A percentile compares a stretch with the other conserved stretches of the same genome.
phyloP scores from a whole-genome alignment of 768 basidiomycete genomes.

The Hypholoma fasciculare region DNA sequence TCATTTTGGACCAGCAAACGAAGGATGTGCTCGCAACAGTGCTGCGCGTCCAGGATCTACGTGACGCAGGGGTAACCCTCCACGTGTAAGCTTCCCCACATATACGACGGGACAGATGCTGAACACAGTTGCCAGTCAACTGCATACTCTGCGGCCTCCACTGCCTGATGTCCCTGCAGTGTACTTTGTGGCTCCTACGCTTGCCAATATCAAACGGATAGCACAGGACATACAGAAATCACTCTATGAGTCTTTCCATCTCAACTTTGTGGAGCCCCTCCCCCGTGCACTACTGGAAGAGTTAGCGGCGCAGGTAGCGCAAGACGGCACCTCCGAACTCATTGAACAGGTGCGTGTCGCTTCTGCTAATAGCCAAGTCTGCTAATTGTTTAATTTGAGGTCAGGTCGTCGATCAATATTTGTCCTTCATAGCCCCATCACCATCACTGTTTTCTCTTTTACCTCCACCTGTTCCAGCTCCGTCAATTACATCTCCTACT shows the following conservation, averaged over 20 bases:
- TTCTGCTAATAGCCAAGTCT: constrained; percentile 1
- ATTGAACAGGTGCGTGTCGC: constrained; percentile 63
- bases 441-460: constrained; percentile 91
- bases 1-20: constrained; percentile 92
- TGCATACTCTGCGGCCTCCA: constrained; percentile 86
- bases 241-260: constrained; percentile 90
- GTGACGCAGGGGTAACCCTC: constrained; percentile 95
- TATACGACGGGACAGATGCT: constrained; percentile 3
- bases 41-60: constrained; percentile 91
- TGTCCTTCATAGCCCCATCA: constrained; percentile 94
- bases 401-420: constrained; percentile 93
- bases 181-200: constrained; percentile 93
- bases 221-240: constrained; percentile 89
- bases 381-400: constrained; percentile 6
- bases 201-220: constrained; percentile 85
- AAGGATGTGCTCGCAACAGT: constrained; percentile 97
- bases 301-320: constrained; percentile 84
- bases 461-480: constrained; percentile 48
- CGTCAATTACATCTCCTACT: constrained; percentile 34
- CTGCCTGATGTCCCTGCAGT: constrained; percentile 95
- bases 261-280: constrained; percentile 94
- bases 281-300: constrained; percentile 90
- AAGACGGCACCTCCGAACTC: constrained; percentile 78
- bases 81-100: constrained; percentile 75
- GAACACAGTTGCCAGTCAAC: constrained; percentile 56